Evolutionary conservation across 2,329 filamentous ascomycete genomes (phyloP), one percentile per base, ranked within the genome.

Genomic region (Dothideomycetes sp.): DNA sequence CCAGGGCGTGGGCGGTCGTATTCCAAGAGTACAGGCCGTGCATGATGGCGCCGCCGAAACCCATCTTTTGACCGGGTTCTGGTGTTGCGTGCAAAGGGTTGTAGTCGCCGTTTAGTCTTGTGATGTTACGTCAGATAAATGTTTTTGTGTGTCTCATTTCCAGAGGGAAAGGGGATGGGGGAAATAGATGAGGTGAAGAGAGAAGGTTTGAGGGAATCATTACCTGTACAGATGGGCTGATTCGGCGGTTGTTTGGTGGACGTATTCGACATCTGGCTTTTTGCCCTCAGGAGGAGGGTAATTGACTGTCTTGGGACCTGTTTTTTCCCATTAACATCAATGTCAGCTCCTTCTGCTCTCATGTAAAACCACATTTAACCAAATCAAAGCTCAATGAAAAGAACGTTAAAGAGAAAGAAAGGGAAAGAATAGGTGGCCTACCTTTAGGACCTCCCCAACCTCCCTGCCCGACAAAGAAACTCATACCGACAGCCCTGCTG

Each of bases 11-110:
- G 12, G 75, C 76, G 2, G 83, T 75, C 43, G 75, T 76, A 66
- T 94, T 94, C 80, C 84, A 94, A 52, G 78, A 84, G 67, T 80
- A 94, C 32, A 94, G 70, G 15, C 88, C 88, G 64, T 94, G 87
- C 60, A 94, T 83, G 61, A 94, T 94, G 51, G 78, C 70, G 23
- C 87, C 87, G 19, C 85, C 84, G 52, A 94, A 94, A 45, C 88
- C 87, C 84, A 94, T 94, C 66, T 86, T 82, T 63, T 76, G 65
- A 46, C 86, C 86, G 0, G 86, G 84, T 64, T 86, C 84, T 10
- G 86, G 86, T 13, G 83, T 84, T 5, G 85, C 86, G 59, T 94
- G 87, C 24, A 94, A 78, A 19, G 87, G 88, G 68, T 94, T 94
- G 65, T 94, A 94, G 67, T 94, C 88, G 50, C 87, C 87, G 53